Evolutionary conservation across 2,329 filamentous ascomycete genomes (phyloP).

Genomic region (Bipolaris sorokiniana): DNA sequence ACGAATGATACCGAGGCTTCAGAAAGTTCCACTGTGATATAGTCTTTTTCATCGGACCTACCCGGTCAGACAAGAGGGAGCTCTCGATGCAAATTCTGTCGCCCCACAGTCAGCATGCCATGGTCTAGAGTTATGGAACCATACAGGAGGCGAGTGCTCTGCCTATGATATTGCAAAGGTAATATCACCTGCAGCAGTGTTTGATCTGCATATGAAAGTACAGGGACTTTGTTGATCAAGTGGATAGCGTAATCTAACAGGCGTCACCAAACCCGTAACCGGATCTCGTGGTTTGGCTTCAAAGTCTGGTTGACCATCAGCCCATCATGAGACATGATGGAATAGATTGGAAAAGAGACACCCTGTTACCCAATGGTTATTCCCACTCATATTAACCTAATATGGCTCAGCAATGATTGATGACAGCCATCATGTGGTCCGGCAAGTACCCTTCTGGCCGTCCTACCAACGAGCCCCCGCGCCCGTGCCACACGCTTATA

Average conservation of each 20-base stretch:
- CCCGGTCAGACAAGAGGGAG: not conserved
- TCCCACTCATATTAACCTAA: constrained; percentile 38
- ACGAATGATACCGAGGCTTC: too few species aligned
- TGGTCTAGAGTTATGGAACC: constrained; percentile 15
- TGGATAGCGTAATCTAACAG: constrained; percentile 15
- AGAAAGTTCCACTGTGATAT: too few species aligned
- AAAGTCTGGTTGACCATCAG: constrained; percentile 18
- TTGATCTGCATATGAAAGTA: constrained; percentile 19
- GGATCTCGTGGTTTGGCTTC: constrained; percentile 12
- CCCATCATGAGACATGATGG: constrained; percentile 22
- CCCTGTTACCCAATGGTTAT: constrained; percentile 34
- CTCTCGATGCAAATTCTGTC: not conserved
- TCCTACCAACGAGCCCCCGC: constrained; percentile 2
- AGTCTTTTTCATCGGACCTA: too few species aligned
- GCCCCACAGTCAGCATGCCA: not conserved
- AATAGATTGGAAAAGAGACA: constrained; percentile 28
- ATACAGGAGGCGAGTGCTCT: constrained; percentile 9
- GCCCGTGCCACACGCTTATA: constrained; percentile 35
- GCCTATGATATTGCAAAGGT: constrained; percentile 16
- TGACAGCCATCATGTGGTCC: constrained; percentile 30
- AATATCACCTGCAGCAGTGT: constrained; percentile 20
- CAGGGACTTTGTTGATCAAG: constrained; percentile 8
- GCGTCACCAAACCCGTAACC: constrained; percentile 21
- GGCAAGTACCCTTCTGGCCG: constrained; percentile 34
- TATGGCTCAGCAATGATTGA: constrained; percentile 31